Conservation (phyloP, 2,329 filamentous ascomycete species). For the Alternaria conjuncta region DNA sequence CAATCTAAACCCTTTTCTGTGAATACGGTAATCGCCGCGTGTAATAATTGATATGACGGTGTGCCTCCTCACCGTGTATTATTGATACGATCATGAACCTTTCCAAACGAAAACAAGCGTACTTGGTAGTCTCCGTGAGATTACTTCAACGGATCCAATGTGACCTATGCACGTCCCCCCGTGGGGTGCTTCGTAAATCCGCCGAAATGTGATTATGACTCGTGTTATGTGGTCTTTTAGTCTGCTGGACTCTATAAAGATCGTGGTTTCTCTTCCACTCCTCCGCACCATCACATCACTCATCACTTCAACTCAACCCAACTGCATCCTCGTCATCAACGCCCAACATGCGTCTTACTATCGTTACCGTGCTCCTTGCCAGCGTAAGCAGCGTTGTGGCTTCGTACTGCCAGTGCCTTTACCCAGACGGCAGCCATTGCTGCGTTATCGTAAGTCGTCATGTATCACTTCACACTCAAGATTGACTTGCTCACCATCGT, state of each 20-base stretch:
- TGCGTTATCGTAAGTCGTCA: constrained; percentile 9
- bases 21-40: neutral
- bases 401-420: constrained; percentile 7
- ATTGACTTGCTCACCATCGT: neutral
- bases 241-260: neutral
- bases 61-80: neutral
- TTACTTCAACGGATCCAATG: neutral
- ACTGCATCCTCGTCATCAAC: neutral
- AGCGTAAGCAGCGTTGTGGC: constrained; percentile 5
- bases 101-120: neutral
- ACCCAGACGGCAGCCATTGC: constrained; percentile 2
- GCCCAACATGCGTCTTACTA: constrained; percentile 1
- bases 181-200: neutral
- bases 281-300: neutral
- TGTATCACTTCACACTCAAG: neutral
- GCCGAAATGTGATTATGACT: neutral
- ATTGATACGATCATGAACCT: neutral
- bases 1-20: neutral
- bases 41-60: neutral
- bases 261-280: neutral
- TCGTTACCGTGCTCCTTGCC: neutral
- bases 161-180: neutral
- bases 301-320: neutral
- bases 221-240: neutral
- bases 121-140: neutral